phyloP scores from a whole-genome alignment of 2,329 filamentous ascomycete species.

The Arthrobotrys sphaeroides region DNA sequence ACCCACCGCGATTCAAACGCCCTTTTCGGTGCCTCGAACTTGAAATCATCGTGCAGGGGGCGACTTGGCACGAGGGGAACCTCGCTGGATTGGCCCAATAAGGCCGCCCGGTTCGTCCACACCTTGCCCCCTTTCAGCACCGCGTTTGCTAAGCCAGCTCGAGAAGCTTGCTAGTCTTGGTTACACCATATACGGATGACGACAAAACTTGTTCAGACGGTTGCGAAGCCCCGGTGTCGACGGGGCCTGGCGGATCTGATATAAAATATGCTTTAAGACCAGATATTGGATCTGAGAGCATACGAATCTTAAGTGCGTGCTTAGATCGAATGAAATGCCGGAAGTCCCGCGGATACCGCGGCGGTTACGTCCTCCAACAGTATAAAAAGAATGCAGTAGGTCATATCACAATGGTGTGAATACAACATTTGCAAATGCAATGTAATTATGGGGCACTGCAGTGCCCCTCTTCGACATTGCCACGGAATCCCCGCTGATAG shows the following conservation, averaged over 20 bases:
- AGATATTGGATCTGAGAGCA: neutral
- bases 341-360: neutral
- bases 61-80: constrained; percentile 21
- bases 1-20: constrained; percentile 23
- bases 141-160: constrained; percentile 11
- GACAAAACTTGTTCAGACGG: constrained; percentile 17
- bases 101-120: neutral
- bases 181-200: constrained; percentile 34
- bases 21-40: constrained; percentile 30
- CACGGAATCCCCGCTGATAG: neutral
- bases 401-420: neutral
- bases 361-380: neutral
- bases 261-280: neutral
- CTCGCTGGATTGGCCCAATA: constrained; percentile 27
- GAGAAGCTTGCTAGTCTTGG: constrained; percentile 6
- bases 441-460: neutral
- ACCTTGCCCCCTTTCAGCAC: constrained; percentile 30
- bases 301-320: neutral
- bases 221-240: constrained; percentile 8
- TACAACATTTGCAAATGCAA: neutral
- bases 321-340: neutral
- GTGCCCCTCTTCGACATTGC: neutral
- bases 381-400: neutral
- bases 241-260: neutral
- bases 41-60: constrained; percentile 30